Evolutionary conservation across 2,329 filamentous ascomycete genomes (phyloP).

Genomic region (Fusarium albidum): DNA sequence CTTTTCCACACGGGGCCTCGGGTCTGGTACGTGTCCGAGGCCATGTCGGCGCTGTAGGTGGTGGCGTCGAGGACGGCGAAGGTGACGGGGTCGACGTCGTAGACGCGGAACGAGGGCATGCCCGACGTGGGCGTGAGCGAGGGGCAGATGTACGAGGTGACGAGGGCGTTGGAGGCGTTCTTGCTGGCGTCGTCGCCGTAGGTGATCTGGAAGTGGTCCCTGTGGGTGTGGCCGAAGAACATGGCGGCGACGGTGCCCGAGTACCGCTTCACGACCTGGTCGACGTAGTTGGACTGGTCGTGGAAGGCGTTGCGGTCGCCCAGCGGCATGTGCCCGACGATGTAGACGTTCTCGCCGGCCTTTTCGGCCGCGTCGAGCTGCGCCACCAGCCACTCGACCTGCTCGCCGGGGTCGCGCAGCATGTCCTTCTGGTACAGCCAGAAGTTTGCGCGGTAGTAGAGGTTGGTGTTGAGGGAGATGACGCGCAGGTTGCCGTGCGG

Average conservation of each 20-base stretch:
- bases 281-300: slow-evolving; percentile 60
- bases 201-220: slow-evolving; percentile 63
- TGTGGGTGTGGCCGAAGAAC: slow-evolving; percentile 67
- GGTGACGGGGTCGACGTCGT: slow-evolving; percentile 64
- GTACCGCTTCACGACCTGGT: slow-evolving; percentile 63
- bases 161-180: slow-evolving; percentile 52
- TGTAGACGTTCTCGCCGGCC: slow-evolving; percentile 60
- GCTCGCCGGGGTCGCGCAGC: slow-evolving; percentile 58
- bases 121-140: slow-evolving; percentile 64
- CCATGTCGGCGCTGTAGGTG: slow-evolving; percentile 63
- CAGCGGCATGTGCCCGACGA: slow-evolving; percentile 65
- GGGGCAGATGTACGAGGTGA: slow-evolving; percentile 62
- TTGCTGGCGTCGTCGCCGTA: slow-evolving; percentile 58
- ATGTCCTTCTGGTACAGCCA: slow-evolving; percentile 61
- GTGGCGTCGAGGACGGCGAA: slow-evolving; percentile 63
- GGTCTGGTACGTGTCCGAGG: slow-evolving; percentile 51
- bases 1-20: slow-evolving; percentile 59
- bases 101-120: slow-evolving; percentile 65
- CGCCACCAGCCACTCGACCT: slow-evolving; percentile 61
- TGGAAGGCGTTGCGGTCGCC: slow-evolving; percentile 60
- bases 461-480: slow-evolving; percentile 67
- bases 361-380: slow-evolving; percentile 63
- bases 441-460: slow-evolving; percentile 67
- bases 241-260: slow-evolving; percentile 61
- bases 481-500: slow-evolving; percentile 58